A percentile compares a stretch with the other conserved stretches of the same genome.
phyloP scores from a whole-genome alignment of 345 rosid genomes.

The Arabis alpina region DNA sequence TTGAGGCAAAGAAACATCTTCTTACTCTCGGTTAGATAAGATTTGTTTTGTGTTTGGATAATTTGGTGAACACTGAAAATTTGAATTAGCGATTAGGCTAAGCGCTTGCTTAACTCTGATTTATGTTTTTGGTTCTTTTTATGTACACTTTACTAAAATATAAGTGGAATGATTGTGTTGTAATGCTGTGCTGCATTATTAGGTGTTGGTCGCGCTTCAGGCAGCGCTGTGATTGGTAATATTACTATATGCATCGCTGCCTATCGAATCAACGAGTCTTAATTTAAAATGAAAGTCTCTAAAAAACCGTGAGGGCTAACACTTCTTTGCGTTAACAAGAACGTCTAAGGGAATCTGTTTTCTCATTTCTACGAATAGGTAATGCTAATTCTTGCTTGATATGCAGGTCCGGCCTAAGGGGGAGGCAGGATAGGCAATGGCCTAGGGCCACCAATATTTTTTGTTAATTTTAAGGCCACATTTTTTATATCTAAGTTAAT shows the following conservation, averaged over 20 bases:
- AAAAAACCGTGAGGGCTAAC: slow-evolving; percentile 39
- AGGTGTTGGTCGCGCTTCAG: slow-evolving; percentile 86
- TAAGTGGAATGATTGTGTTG: background rate
- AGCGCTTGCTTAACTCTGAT: too few species aligned
- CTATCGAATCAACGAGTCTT: slow-evolving; percentile 65
- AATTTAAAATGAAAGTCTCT: slow-evolving; percentile 48
- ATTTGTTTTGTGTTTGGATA: too few species aligned
- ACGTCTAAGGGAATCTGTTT: slow-evolving; percentile 5
- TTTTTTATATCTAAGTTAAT: too few species aligned
- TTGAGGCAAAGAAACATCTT: slow-evolving; percentile 61
- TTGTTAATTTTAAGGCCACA: too few species aligned
- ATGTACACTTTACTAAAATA: too few species aligned
- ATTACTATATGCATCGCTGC: slow-evolving; percentile 86
- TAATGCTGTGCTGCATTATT: slow-evolving; percentile 18
- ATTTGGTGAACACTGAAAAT: too few species aligned
- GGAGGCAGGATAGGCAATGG: too few species aligned
- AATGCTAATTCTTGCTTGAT: background rate
- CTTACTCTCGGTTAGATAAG: too few species aligned
- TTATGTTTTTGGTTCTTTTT: too few species aligned
- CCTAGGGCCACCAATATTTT: too few species aligned
- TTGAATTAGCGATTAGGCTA: too few species aligned
- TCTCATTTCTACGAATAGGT: slow-evolving; percentile 13
- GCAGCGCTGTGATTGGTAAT: slow-evolving; percentile 84
- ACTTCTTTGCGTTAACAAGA: slow-evolving; percentile 15
- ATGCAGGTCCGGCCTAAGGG: too few species aligned